phyloP scores from a whole-genome alignment of 1,284 basidiomycete genomes.

The Leccinum griseonigrum region DNA sequence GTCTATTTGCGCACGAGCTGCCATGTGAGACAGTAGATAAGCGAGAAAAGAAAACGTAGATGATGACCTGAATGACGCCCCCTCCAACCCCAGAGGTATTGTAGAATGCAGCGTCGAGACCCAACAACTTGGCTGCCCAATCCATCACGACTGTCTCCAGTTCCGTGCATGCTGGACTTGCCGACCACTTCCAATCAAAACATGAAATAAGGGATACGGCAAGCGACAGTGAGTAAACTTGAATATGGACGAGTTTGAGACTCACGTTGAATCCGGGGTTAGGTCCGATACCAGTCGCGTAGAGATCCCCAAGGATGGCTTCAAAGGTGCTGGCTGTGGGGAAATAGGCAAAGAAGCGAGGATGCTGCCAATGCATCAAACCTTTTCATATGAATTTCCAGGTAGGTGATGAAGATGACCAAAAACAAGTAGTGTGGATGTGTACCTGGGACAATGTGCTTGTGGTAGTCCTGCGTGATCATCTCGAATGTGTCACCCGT shows the following conservation, averaged over 20 bases:
- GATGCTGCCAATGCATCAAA: conserved; percentile 86
- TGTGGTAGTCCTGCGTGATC: conserved; percentile 83
- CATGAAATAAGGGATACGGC: neutral
- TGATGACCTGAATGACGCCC: conserved; percentile 73
- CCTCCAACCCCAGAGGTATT: conserved; percentile 73
- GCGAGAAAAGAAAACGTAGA: neutral
- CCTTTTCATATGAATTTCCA: conserved; percentile 36
- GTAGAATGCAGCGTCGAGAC: conserved; percentile 65
- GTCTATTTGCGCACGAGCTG: conserved; percentile 44
- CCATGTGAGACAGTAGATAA: neutral
- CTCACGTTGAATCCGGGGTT: conserved; percentile 92
- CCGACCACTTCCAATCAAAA: conserved; percentile 60
- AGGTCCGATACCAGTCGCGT: conserved; percentile 61
- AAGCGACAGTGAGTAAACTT: neutral
- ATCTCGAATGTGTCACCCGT: conserved; percentile 72
- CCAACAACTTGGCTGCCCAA: conserved; percentile 87
- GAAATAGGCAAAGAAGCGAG: conserved; percentile 85
- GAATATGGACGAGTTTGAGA: neutral
- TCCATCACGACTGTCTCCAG: conserved; percentile 89
- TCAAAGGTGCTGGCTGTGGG: conserved; percentile 85
- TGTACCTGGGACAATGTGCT: conserved; percentile 78
- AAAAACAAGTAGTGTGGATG: neutral
- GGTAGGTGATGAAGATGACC: conserved; percentile 5
- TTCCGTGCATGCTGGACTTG: conserved; percentile 90
- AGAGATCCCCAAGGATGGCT: conserved; percentile 80